Conservation (phyloP, 768 basidiomycete species). For the Lentinula sp. region DNA sequence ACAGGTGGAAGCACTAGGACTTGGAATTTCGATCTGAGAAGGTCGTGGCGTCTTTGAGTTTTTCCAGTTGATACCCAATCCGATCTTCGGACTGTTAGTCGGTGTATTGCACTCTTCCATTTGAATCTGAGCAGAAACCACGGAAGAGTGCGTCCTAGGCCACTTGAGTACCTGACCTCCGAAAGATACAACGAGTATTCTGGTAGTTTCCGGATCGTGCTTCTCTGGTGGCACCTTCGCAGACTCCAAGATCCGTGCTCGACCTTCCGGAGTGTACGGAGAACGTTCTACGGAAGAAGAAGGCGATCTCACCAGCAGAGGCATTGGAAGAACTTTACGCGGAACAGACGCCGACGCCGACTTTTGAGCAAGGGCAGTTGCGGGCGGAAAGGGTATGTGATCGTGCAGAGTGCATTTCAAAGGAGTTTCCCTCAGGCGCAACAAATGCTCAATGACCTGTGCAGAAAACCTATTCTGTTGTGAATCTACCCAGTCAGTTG, state of each 20-base stretch:
- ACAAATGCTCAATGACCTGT: slow-evolving; percentile 38
- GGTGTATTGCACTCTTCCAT: slow-evolving; percentile 12
- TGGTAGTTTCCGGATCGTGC: slow-evolving; percentile 42
- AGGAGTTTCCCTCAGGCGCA: slow-evolving; percentile 29
- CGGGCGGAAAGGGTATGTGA: slow-evolving; percentile 32
- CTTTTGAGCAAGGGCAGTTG: slow-evolving; percentile 11
- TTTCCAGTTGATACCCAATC: slow-evolving; percentile 12
- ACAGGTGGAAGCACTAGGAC: background rate
- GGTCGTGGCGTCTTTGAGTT: slow-evolving; percentile 5
- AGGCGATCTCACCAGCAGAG: slow-evolving; percentile 67
- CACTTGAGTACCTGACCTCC: slow-evolving; percentile 70
- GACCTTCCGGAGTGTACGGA: slow-evolving; percentile 48
- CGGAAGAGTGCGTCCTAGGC: slow-evolving; percentile 20
- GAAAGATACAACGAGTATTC: slow-evolving; percentile 73
- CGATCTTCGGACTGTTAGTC: slow-evolving; percentile 27
- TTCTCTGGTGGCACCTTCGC: slow-evolving; percentile 52
- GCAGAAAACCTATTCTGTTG: slow-evolving; percentile 37
- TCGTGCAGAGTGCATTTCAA: slow-evolving; percentile 29
- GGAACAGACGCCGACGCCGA: slow-evolving; percentile 11
- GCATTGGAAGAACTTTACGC: slow-evolving; percentile 43
- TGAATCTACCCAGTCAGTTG: slow-evolving; percentile 57
- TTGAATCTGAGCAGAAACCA: background rate
- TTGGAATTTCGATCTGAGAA: background rate
- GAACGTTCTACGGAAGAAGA: slow-evolving; percentile 20
- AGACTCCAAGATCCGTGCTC: slow-evolving; percentile 45